A percentile compares a stretch with the other conserved stretches of the same genome.
These are phyloP conservation scores for Dactylellina haptotyla DNA, from an alignment of 2,329 filamentous ascomycete species.

Conservation along the genomic window DNA sequence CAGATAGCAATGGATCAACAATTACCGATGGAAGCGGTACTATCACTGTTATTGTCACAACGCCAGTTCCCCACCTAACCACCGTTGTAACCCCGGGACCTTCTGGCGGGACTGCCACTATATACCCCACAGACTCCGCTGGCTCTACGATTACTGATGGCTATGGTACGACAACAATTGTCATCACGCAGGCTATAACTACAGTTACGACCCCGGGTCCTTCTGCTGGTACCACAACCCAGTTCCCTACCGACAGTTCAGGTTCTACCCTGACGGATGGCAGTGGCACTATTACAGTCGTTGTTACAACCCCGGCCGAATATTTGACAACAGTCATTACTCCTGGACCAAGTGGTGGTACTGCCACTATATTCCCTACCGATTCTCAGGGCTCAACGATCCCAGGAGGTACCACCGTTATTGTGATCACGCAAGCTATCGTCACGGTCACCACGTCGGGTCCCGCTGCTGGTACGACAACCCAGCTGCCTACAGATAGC, in stretches of 20 bases:
- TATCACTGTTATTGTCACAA: background rate
- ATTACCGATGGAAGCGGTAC: background rate
- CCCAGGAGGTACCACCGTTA: too few relatives aligned
- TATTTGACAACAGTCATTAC: background rate
- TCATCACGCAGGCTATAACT: too few relatives aligned
- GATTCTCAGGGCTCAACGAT: conserved; percentile 1
- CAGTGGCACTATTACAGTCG: background rate
- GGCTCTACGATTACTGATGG: background rate
- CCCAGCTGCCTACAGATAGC: too few relatives aligned
- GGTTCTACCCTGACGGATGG: too few relatives aligned
- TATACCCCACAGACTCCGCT: background rate
- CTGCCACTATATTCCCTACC: background rate
- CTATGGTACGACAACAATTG: too few relatives aligned
- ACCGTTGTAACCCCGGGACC: background rate
- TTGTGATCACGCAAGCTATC: background rate
- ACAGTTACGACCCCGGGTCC: too few relatives aligned
- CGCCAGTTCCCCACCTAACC: background rate
- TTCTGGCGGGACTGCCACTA: background rate
- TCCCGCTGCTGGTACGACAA: too few relatives aligned
- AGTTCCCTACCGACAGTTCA: too few relatives aligned
- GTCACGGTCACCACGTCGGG: background rate
- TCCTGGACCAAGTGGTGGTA: background rate
- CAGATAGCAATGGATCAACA: background rate
- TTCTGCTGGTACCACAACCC: too few relatives aligned
- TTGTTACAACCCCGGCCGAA: too few relatives aligned